phyloP scores from a whole-genome alignment of 148 eudicot species.

The Fallopia convolvulus region DNA sequence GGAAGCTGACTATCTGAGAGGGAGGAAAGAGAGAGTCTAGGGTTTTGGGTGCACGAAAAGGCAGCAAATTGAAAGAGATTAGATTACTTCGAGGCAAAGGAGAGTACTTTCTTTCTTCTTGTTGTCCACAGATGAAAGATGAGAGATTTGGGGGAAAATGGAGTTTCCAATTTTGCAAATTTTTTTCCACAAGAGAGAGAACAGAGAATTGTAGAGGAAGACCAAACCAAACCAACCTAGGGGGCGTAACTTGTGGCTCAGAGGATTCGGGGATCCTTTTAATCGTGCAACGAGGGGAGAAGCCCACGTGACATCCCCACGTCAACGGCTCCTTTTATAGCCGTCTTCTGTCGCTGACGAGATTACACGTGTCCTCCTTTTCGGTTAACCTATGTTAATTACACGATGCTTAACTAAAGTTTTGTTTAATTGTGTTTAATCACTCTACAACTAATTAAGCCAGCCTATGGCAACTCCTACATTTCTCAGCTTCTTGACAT shows the following conservation, averaged over 20 bases:
- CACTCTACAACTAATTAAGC: not conserved
- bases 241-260: not conserved
- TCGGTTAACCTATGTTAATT: not conserved
- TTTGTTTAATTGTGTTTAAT: not conserved
- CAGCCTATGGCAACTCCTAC: not conserved
- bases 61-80: slow-evolving; percentile 5
- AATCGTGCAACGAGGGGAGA: slow-evolving; percentile 8
- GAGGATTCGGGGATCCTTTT: not conserved
- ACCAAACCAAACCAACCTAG: not conserved
- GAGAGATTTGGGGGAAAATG: not conserved
- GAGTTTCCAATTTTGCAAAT: not conserved
- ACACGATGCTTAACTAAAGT: not conserved
- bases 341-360: slow-evolving; percentile 8
- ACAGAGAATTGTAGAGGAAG: slow-evolving; percentile 16
- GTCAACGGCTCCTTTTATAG: not conserved
- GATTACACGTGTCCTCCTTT: slow-evolving; percentile 12
- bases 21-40: slow-evolving; percentile 15
- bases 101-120: not conserved
- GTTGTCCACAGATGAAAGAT: not conserved
- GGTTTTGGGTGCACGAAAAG: slow-evolving; percentile 22
- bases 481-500: not conserved
- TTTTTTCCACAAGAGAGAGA: slow-evolving; percentile 7
- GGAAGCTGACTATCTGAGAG: slow-evolving; percentile 9
- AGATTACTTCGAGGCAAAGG: slow-evolving; percentile 6
- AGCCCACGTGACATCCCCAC: slow-evolving; percentile 20